Percentiles rank a stretch among this genome's conserved stretches.
Conservation (phyloP, 2,329 filamentous ascomycete genomes). For the Pseudocercospora fijiensis region DNA sequence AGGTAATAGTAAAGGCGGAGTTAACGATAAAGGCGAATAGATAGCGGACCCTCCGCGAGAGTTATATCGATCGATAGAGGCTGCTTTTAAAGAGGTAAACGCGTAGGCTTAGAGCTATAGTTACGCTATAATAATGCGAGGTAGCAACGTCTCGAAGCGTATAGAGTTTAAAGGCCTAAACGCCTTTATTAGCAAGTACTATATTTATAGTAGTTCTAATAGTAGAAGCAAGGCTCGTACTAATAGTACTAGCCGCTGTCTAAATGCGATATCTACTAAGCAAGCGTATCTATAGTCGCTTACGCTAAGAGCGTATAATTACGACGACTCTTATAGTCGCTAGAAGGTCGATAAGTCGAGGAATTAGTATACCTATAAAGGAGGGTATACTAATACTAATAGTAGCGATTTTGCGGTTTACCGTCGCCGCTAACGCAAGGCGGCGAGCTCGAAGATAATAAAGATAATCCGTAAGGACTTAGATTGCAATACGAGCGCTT, state of each 20-base stretch:
- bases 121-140: background rate
- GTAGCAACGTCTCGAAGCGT: background rate
- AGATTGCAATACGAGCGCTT: background rate
- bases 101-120: background rate
- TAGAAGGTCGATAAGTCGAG: background rate
- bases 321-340: background rate
- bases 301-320: background rate
- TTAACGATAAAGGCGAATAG: background rate
- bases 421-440: background rate
- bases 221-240: background rate
- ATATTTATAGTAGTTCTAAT: background rate
- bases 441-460: background rate
- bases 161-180: background rate
- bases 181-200: background rate
- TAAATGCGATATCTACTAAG: background rate
- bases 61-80: background rate
- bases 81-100: background rate
- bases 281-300: background rate
- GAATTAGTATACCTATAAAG: background rate
- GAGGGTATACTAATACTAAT: background rate
- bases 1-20: no score
- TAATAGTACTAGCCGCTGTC: background rate
- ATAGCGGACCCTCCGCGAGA: background rate
- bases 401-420: background rate
- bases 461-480: background rate